Evolutionary conservation across 768 basidiomycete species (phyloP).

Genomic region (Hygrophorus pudorinus): DNA sequence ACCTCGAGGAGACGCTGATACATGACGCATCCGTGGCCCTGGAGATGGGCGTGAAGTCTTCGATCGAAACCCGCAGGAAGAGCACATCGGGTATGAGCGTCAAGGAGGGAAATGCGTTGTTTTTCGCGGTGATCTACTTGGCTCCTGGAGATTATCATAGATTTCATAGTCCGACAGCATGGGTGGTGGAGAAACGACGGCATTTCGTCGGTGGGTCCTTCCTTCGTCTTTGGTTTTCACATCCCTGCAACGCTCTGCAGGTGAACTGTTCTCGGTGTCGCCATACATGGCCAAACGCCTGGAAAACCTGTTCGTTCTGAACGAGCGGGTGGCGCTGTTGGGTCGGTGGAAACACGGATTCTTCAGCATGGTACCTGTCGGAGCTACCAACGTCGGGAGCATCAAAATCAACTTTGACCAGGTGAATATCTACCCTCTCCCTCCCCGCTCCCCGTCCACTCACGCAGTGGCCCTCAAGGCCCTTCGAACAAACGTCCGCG

Average conservation of each 20-base stretch:
- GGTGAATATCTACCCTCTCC: slow-evolving; percentile 24
- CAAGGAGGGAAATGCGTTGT: slow-evolving; percentile 74
- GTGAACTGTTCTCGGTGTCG: slow-evolving; percentile 92
- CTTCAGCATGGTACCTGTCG: slow-evolving; percentile 96
- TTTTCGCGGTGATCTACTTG: slow-evolving; percentile 93
- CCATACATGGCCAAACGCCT: slow-evolving; percentile 92
- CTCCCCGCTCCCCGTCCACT: slow-evolving; percentile 3
- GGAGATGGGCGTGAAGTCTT: slow-evolving; percentile 51
- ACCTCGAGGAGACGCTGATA: slow-evolving; percentile 44
- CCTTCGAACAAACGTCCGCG: slow-evolving; percentile 83
- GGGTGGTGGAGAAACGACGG: slow-evolving; percentile 93
- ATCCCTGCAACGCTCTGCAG: slow-evolving; percentile 24
- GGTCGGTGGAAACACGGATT: slow-evolving; percentile 94
- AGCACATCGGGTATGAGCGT: slow-evolving; percentile 17
- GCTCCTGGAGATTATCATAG: slow-evolving; percentile 98
- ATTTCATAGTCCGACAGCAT: slow-evolving; percentile 91
- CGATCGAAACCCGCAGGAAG: slow-evolving; percentile 17
- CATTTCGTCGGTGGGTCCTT: slow-evolving; percentile 78
- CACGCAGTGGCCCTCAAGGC: slow-evolving; percentile 30
- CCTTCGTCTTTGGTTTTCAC: background rate
- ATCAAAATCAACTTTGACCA: slow-evolving; percentile 95
- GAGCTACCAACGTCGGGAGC: slow-evolving; percentile 95
- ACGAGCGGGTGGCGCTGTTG: slow-evolving; percentile 92
- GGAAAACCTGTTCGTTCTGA: slow-evolving; percentile 92
- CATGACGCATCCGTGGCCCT: slow-evolving; percentile 66